phyloP scores from a whole-genome alignment of 345 rosid genomes.

The Eucalyptus erythrocorys region DNA sequence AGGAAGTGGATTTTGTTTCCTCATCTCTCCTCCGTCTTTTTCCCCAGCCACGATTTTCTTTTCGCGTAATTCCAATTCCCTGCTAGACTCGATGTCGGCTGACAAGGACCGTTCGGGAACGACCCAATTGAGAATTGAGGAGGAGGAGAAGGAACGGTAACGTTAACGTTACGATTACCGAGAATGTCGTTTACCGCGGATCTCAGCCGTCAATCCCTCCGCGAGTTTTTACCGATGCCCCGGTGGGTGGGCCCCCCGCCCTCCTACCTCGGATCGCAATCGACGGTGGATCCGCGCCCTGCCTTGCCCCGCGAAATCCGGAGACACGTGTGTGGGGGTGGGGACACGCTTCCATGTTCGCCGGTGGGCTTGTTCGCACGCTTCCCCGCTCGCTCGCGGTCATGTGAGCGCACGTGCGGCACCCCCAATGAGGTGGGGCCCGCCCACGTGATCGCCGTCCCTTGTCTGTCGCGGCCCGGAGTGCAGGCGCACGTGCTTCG shows the following conservation, averaged over 20 bases:
- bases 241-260: not conserved
- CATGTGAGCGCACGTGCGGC: conserved; percentile 68
- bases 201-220: conserved; percentile 22
- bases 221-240: not conserved
- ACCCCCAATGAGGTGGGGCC: conserved; percentile 16
- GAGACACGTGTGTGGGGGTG: not conserved
- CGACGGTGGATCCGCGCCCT: conserved; percentile 7
- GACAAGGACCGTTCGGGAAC: not conserved
- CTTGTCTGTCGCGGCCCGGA: not conserved
- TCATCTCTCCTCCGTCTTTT: not conserved
- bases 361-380: not conserved
- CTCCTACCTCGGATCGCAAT: not conserved
- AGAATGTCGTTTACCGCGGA: not conserved
- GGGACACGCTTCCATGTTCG: conserved; percentile 4
- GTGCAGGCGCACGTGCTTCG: conserved; percentile 6
- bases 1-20: not conserved
- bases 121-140: not conserved
- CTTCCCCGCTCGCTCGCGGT: not conserved
- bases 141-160: not conserved
- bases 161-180: not conserved
- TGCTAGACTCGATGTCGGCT: not conserved
- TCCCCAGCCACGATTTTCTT: not conserved
- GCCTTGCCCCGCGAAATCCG: conserved; percentile 16
- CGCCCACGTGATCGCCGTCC: conserved; percentile 33
- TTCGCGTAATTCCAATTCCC: not conserved